These are phyloP conservation scores for Psilocybe mexicana DNA, from an alignment of 1,284 basidiomycete genomes.

Conservation along the genomic window DNA sequence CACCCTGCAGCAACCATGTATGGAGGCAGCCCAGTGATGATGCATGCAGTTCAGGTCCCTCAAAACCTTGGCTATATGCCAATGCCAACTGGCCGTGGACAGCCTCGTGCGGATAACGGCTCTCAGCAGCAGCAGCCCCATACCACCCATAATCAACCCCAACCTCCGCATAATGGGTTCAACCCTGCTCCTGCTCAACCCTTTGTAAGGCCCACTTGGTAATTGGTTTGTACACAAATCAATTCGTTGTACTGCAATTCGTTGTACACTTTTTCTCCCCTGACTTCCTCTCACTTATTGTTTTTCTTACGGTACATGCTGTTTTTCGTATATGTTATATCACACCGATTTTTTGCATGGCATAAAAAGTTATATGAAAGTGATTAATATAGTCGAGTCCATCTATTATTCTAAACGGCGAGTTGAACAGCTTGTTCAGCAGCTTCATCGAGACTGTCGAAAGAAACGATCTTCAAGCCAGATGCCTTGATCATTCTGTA, in stretches of 20 bases:
- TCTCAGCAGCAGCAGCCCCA: slow-evolving; percentile 34
- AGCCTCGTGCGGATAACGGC: slow-evolving; percentile 40
- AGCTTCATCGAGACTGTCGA: slow-evolving; percentile 84
- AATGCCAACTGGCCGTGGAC: slow-evolving; percentile 37
- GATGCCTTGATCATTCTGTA: slow-evolving; percentile 88
- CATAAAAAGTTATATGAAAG: slow-evolving; percentile 15
- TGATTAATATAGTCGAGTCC: slow-evolving; percentile 17
- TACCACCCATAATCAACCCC: slow-evolving; percentile 28
- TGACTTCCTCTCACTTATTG: slow-evolving; percentile 27
- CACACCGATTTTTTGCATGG: slow-evolving; percentile 17
- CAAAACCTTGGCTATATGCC: slow-evolving; percentile 40
- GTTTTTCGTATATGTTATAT: slow-evolving; percentile 34
- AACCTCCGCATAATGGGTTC: slow-evolving; percentile 34
- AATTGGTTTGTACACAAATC: slow-evolving; percentile 25
- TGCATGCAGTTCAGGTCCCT: slow-evolving; percentile 51
- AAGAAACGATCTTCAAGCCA: slow-evolving; percentile 90
- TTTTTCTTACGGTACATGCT: slow-evolving; percentile 37
- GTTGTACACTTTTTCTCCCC: slow-evolving; percentile 20
- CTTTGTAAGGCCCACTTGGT: slow-evolving; percentile 46
- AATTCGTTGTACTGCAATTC: slow-evolving; percentile 7
- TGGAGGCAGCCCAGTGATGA: slow-evolving; percentile 63
- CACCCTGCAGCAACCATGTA: slow-evolving; percentile 53
- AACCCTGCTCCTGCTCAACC: slow-evolving; percentile 36
- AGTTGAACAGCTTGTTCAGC: slow-evolving; percentile 84
- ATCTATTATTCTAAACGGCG: slow-evolving; percentile 41